Conservation (phyloP, 2,329 filamentous ascomycete genomes). For the Trichoderma pleuroti region DNA sequence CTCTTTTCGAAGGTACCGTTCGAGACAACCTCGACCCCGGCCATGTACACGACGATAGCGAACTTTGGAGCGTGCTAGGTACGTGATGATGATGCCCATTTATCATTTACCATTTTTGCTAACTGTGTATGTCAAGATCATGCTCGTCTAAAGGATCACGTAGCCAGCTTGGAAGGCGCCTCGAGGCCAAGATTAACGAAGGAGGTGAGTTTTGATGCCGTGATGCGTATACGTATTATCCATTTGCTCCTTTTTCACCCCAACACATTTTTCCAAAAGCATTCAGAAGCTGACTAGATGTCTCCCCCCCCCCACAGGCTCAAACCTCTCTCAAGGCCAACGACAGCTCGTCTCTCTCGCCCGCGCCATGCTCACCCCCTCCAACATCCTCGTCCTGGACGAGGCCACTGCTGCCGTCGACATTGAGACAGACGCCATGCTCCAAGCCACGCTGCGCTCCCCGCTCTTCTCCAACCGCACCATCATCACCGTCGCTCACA, state of each 20-base stretch:
- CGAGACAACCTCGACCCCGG: constrained; percentile 94
- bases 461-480: constrained; percentile 81
- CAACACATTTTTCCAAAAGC: background rate
- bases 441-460: constrained; percentile 61
- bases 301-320: constrained; percentile 62
- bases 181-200: constrained; percentile 90
- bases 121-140: constrained; percentile 59
- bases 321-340: constrained; percentile 92
- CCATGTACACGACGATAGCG: constrained; percentile 93
- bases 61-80: constrained; percentile 94
- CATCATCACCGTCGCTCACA: constrained; percentile 97
- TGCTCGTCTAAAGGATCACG: constrained; percentile 86
- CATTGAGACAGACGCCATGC: constrained; percentile 63
- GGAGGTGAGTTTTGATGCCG: constrained; percentile 63
- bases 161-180: constrained; percentile 78
- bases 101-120: background rate
- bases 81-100: constrained; percentile 22
- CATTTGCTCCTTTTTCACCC: background rate
- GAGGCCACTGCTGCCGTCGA: constrained; percentile 84
- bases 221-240: background rate
- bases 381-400: constrained; percentile 94
- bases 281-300: constrained; percentile 21
- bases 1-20: constrained; percentile 88
- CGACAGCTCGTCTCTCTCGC: constrained; percentile 91
- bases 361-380: constrained; percentile 87